A percentile compares a stretch with the other conserved stretches of the same genome.
Conservation (phyloP, 2,329 filamentous ascomycete species). For the Fusarium pseudocircinatum region DNA sequence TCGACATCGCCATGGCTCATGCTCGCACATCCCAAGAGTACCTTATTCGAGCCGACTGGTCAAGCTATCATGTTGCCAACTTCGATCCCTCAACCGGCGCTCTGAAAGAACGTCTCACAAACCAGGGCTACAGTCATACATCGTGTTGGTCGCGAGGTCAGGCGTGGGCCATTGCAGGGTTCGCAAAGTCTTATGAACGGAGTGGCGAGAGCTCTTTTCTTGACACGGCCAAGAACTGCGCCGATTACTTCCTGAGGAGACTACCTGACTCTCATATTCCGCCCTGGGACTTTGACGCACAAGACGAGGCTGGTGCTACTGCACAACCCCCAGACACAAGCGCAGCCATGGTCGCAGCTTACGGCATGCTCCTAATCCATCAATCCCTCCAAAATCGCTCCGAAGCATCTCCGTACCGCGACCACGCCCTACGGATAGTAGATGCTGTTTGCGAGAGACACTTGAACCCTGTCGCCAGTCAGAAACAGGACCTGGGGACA, state of each 20-base stretch:
- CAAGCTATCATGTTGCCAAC: constrained; percentile 56
- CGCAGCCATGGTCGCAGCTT: constrained; percentile 51
- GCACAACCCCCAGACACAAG: constrained; percentile 48
- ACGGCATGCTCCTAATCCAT: constrained; percentile 52
- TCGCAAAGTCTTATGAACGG: constrained; percentile 58
- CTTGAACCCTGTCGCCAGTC: too few relatives aligned
- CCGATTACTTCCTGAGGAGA: constrained; percentile 55
- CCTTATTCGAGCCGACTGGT: constrained; percentile 52
- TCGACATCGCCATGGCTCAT: constrained; percentile 50
- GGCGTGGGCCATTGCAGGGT: constrained; percentile 60
- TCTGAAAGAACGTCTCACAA: constrained; percentile 54
- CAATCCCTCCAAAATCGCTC: constrained; percentile 34
- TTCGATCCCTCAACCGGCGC: constrained; percentile 54
- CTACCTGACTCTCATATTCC: constrained; percentile 44
- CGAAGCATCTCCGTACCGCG: constrained; percentile 21
- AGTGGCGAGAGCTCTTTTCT: constrained; percentile 54
- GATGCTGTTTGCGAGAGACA: too few relatives aligned
- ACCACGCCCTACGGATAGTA: neutral
- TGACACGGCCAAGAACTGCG: constrained; percentile 53
- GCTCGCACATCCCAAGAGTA: constrained; percentile 51
- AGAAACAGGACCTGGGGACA: too few relatives aligned
- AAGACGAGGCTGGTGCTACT: neutral
- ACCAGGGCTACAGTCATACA: constrained; percentile 56
- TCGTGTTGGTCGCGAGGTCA: constrained; percentile 60
- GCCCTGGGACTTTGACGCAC: constrained; percentile 57